Conservation (phyloP, 257 asterid genomes). For the Solanum lycopersicoides region DNA sequence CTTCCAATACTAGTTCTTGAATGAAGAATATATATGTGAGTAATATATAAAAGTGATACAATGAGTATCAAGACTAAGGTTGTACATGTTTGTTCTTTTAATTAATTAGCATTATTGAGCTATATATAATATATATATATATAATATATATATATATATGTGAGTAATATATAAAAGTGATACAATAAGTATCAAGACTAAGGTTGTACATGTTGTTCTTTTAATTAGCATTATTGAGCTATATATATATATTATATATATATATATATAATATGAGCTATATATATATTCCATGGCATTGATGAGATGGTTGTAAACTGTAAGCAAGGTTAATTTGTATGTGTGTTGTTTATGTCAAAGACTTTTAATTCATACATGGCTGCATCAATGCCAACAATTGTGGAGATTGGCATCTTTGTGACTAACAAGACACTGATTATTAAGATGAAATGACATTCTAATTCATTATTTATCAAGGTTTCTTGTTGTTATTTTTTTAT, state of each 20-base stretch:
- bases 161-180: too few species aligned
- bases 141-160: too few species aligned
- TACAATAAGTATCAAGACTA: too few species aligned
- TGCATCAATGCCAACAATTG: slow-evolving; percentile 8
- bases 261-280: too few species aligned
- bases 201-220: too few species aligned
- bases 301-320: slow-evolving; percentile 7
- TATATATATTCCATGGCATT: background rate
- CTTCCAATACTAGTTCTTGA: background rate
- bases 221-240: too few species aligned
- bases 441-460: background rate
- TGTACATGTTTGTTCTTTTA: background rate
- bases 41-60: background rate
- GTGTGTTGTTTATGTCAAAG: background rate
- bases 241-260: too few species aligned
- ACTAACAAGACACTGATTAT: background rate
- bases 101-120: background rate
- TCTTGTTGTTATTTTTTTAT: background rate
- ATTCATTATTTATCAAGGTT: background rate
- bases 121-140: too few species aligned
- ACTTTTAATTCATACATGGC: background rate
- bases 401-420: background rate
- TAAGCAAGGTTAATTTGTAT: background rate
- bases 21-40: background rate
- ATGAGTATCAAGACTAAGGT: slow-evolving; percentile 4